phyloP scores from a whole-genome alignment of 163 green algal genomes.

The Scenedesmus sp. region DNA sequence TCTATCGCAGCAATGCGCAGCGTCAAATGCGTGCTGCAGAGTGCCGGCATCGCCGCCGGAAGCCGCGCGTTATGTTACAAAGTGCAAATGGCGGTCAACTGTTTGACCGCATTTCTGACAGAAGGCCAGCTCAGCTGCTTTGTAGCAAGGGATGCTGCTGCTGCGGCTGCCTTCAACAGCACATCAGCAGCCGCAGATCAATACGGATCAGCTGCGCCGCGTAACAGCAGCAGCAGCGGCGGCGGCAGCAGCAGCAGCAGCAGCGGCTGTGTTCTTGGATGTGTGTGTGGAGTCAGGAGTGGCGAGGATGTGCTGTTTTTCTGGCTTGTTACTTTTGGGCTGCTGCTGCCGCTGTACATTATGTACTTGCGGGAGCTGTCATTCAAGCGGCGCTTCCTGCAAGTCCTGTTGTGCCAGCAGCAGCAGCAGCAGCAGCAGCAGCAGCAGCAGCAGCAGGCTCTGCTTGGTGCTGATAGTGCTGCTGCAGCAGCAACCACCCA shows the following conservation, averaged over 20 bases:
- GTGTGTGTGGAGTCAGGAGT: not conserved
- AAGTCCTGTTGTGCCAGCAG: not conserved
- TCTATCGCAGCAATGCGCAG: not conserved
- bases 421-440: slow-evolving; percentile 6
- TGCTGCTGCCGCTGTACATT: slow-evolving; percentile 25
- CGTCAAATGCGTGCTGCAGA: slow-evolving; percentile 14
- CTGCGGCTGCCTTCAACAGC: not conserved
- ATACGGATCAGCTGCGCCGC: not conserved
- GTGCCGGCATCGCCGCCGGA: not conserved
- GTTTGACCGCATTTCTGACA: not conserved
- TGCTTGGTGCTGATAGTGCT: not conserved
- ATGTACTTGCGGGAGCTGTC: slow-evolving; percentile 8
- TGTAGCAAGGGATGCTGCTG: not conserved
- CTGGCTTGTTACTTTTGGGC: slow-evolving; percentile 15
- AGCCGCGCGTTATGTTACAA: not conserved
- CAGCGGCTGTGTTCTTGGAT: not conserved
- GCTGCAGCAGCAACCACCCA: not conserved
- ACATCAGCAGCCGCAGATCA: not conserved
- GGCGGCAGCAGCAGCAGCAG: not conserved
- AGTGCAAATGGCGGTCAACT: not conserved
- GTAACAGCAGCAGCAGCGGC: not conserved
- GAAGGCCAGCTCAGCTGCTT: not conserved
- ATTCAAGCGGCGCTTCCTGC: slow-evolving; percentile 21
- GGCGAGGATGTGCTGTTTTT: not conserved
- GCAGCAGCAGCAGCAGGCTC: not conserved